Evolutionary conservation across 352 stramenopile species (phyloP), one percentile per base, ranked within the genome.

Genomic region (Globisporangium splendens): DNA sequence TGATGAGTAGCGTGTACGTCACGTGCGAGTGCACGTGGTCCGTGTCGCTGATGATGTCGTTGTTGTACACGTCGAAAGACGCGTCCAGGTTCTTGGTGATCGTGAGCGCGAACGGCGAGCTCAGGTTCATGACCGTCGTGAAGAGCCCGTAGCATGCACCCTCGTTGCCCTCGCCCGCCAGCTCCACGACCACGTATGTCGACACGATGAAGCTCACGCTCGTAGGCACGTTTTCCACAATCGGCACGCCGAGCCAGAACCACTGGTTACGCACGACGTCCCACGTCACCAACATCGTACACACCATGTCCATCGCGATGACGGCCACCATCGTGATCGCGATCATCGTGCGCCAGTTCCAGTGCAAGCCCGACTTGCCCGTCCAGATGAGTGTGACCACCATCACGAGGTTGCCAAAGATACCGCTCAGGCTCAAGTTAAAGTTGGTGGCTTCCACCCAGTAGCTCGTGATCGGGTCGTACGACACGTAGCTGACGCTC

Each of bases 131-230:
- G n/a, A 63, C 33, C 5, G 63, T 68, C 41, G 63, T 59, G 8
- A 67, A 39, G 33, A 70, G 53, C 8, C 38, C 52, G 28, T 59
- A 60, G 22, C 21, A 55, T 35, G 55, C 50, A 17, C 50, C 60
- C 65, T 70, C 63, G 51, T 66, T 59, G 18, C 63, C 63, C 5
- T 63, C 53, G 44, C 68, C 59, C 14, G 55, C 56, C 5, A 72
- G 28, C 43, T 72, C 63, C 11, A 70, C 63, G 17, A 62, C 46
- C 8, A 65, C 50, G 46, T 54, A 66, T 13, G 49, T 58, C 11
- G 24, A 20, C 12, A 65, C 28, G 33, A 69, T 50, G 35, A 65
- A 69, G 38, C 50, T 38, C 18, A 69, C 56, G 15, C 17, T 41
- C 10, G 28, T 20, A 20, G 59, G 43, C 8, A 66, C 17, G n/a